Percentiles rank a stretch among this genome's conserved stretches.
Conservation (phyloP, 306 rosid genomes). For the Begonia fuchsioides region DNA sequence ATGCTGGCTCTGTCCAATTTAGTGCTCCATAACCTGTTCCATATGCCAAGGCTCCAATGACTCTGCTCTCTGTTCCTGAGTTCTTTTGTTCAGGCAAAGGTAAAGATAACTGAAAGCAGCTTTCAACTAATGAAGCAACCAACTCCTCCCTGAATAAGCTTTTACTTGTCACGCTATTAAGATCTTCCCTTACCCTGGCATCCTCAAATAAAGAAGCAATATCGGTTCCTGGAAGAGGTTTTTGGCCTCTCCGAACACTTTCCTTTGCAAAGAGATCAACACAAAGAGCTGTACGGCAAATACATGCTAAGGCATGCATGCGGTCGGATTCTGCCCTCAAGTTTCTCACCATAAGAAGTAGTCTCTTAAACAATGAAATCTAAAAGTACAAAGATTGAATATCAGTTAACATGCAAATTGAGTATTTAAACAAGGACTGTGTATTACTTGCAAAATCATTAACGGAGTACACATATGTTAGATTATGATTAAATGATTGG, state of each 20-base stretch:
- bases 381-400: slow-evolving; percentile 14
- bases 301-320: slow-evolving; percentile 93
- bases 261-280: slow-evolving; percentile 98
- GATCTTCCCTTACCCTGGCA: slow-evolving; percentile 78
- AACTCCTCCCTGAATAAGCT: slow-evolving; percentile 92
- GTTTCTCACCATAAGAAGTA: slow-evolving; percentile 91
- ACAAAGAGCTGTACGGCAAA: slow-evolving; percentile 97
- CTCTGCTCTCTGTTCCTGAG: slow-evolving; percentile 94
- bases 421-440: not conserved
- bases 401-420: not conserved
- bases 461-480: too few species aligned
- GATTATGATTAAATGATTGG: too few species aligned
- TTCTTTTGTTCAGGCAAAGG: slow-evolving; percentile 94
- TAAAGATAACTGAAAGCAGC: slow-evolving; percentile 95
- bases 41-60: slow-evolving; percentile 96
- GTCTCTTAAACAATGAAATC: slow-evolving; percentile 91
- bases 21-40: slow-evolving; percentile 99
- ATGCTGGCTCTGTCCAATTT: slow-evolving; percentile 96
- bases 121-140: slow-evolving; percentile 91
- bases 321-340: slow-evolving; percentile 98
- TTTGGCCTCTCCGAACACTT: slow-evolving; percentile 97
- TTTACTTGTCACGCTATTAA: slow-evolving; percentile 70
- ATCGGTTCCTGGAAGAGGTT: slow-evolving; percentile 96
- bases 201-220: slow-evolving; percentile 98
- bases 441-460: not conserved